Base-by-base conservation (phyloP, 2,329 filamentous ascomycete species). In the Epichloe gansuensis region DNA sequence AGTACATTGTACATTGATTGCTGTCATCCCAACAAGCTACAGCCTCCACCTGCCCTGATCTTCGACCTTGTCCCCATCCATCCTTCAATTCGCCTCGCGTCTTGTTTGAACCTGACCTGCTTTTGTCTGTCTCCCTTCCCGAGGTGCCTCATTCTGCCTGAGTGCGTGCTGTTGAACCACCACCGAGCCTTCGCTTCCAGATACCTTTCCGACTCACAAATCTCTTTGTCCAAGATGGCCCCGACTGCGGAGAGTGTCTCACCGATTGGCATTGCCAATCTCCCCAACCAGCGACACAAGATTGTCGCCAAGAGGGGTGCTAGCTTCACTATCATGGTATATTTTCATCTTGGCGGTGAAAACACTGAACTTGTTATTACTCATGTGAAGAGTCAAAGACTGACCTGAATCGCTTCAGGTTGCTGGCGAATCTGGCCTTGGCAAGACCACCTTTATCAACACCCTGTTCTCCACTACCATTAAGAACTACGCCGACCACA, bases 371-470 rank as follows among this genome's bases (percentile, higher is more conserved):
- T 47, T 36, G 1, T 12, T n/a, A 27, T 13, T 2, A 15, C 13
- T 21, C 12, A 8, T 8, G 6, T 13, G 35, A 27, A 5, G 38
- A 39, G 4, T 46, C 2, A 3, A 44, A 36, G 36, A 47, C 52
- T 54, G 31, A 49, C 56, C 54, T 53, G 56, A 55, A 51, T 55
- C 43, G 45, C 55, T 45, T 47, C 64, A 95, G 89, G 89, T 97
- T 74, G 93, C 93, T 75, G 91, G 91, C 76, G 91, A 98, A 77
- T 97, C 93, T 61, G 91, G 91, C 67, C 76, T 97, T 63, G 93
- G 93, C 77, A 98, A 98, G 82, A 98, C 94, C 27, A 98, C 93
- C 65, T 98, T 98, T 75, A 97, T 98, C 83, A 98, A 98, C 84
- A 98, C 93, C 55, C 84, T 98, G 56, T 98, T 98, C 81, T 98